Conservation (phyloP, 2,329 filamentous ascomycete species). For the Chlorencoelia australis region DNA sequence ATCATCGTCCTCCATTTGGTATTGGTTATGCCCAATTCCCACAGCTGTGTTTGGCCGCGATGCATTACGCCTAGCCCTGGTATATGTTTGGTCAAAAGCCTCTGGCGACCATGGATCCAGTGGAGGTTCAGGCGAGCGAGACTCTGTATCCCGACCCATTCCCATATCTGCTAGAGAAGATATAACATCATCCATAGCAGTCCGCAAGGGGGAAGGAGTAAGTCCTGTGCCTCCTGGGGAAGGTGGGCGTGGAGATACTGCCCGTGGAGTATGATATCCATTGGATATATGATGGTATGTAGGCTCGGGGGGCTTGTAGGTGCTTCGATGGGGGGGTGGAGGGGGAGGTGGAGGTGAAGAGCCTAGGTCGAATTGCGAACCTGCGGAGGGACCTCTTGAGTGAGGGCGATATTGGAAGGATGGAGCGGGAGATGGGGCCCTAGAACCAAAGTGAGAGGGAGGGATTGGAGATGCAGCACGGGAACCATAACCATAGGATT, state of each 20-base stretch:
- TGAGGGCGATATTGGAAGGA: constrained; percentile 23
- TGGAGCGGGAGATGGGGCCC: constrained; percentile 21
- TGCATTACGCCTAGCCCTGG: constrained; percentile 25
- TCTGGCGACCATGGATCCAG: constrained; percentile 84
- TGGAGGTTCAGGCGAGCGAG: constrained; percentile 41
- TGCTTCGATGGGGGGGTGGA: constrained; percentile 75
- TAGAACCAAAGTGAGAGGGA: constrained; percentile 28
- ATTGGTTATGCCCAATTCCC: constrained; percentile 47
- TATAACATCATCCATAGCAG: constrained; percentile 98
- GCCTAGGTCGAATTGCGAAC: constrained; percentile 26
- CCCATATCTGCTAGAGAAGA: constrained; percentile 85
- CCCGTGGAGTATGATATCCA: constrained; percentile 44
- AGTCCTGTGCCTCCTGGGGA: constrained; percentile 57
- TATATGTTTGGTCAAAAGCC: constrained; percentile 51
- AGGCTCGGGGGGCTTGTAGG: constrained; percentile 21
- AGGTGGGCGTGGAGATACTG: constrained; percentile 53
- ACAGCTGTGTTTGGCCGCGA: constrained; percentile 62
- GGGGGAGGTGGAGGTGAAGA: constrained; percentile 58
- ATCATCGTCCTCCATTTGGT: constrained; percentile 45
- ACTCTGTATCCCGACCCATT: constrained; percentile 45
- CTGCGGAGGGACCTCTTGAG: constrained; percentile 32
- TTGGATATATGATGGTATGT: constrained; percentile 32
- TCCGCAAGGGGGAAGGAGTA: constrained; percentile 84
- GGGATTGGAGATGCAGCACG: constrained; percentile 32
- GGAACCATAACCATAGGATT: constrained; percentile 23